Conservation (phyloP, 2,329 filamentous ascomycete species). For the Allantophomopsis cytisporea region DNA sequence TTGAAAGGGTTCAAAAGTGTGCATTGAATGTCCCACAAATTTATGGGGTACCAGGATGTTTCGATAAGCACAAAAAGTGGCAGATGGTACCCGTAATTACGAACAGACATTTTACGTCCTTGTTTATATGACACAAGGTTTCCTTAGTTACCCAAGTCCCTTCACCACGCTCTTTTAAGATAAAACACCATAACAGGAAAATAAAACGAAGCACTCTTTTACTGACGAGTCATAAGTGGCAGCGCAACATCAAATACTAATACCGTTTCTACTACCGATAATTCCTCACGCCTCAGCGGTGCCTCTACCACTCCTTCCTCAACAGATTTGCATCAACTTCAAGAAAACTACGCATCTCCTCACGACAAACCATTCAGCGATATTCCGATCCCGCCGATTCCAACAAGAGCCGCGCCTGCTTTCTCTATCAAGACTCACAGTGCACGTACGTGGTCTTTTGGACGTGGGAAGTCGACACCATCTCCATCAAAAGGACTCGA, state of each 20-base stretch:
- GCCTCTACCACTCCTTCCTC: constrained; percentile 20
- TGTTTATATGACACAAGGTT: neutral
- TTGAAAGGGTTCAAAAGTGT: too few relatives aligned
- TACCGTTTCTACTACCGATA: constrained; percentile 18
- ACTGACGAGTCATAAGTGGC: constrained; percentile 12
- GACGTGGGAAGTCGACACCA: constrained; percentile 12
- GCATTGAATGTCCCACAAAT: neutral
- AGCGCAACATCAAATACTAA: constrained; percentile 21
- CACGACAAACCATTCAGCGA: constrained; percentile 16
- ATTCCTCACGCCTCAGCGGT: constrained; percentile 19
- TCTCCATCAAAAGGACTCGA: constrained; percentile 5
- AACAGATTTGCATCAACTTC: constrained; percentile 10
- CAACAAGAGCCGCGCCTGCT: constrained; percentile 11
- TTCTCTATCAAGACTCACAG: constrained; percentile 17
- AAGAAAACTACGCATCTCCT: constrained; percentile 15
- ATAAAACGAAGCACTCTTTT: too few relatives aligned
- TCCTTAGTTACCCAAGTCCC: neutral
- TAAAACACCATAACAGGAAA: too few relatives aligned
- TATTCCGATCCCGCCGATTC: constrained; percentile 15
- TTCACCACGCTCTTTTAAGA: neutral
- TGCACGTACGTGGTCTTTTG: constrained; percentile 19
- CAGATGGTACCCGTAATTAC: too few relatives aligned
- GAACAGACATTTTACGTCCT: neutral
- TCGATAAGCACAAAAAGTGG: neutral
- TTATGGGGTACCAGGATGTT: neutral